Conservation (phyloP, 2,329 filamentous ascomycete species). For the Sphaerulina vaccinii region DNA sequence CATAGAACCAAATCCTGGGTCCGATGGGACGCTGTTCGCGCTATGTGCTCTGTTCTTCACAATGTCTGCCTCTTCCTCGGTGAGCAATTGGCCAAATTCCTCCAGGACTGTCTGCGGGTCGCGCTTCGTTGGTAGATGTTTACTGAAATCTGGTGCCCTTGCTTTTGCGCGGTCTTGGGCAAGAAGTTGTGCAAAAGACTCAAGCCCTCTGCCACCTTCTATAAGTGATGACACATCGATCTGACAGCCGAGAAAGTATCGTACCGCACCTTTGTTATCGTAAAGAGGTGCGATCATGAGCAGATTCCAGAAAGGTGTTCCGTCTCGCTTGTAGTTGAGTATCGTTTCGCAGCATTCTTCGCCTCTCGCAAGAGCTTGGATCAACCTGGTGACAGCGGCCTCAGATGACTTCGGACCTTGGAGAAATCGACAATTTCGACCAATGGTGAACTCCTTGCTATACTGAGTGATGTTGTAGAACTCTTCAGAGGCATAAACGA, state of each 20-base stretch:
- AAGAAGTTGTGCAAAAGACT: conserved; percentile 39
- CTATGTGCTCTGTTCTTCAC: conserved; percentile 28
- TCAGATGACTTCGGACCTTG: conserved; percentile 43
- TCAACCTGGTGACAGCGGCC: conserved; percentile 38
- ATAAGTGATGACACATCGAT: conserved; percentile 42
- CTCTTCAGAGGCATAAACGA: conserved; percentile 48
- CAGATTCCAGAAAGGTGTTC: conserved; percentile 44
- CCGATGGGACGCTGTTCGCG: neutral
- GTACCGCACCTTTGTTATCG: conserved; percentile 42
- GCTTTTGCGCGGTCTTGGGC: conserved; percentile 29
- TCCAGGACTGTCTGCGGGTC: conserved; percentile 31
- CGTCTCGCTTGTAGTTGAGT: conserved; percentile 45
- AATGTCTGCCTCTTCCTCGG: conserved; percentile 35
- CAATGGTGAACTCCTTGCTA: conserved; percentile 44
- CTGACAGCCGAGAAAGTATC: conserved; percentile 43
- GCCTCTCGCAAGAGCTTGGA: conserved; percentile 39
- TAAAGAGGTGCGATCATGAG: conserved; percentile 43
- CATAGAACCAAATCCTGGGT: neutral
- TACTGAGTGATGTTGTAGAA: conserved; percentile 48
- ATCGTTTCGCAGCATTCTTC: conserved; percentile 46
- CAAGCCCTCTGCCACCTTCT: conserved; percentile 39
- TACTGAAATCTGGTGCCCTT: conserved; percentile 25
- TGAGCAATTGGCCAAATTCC: conserved; percentile 35
- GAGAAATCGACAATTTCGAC: conserved; percentile 47
- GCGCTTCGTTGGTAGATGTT: conserved; percentile 10